A percentile compares a stretch with the other conserved stretches of the same genome.
These are phyloP conservation scores for Lotus japonicus DNA, from an alignment of 306 rosid species.

Conservation along the genomic window DNA sequence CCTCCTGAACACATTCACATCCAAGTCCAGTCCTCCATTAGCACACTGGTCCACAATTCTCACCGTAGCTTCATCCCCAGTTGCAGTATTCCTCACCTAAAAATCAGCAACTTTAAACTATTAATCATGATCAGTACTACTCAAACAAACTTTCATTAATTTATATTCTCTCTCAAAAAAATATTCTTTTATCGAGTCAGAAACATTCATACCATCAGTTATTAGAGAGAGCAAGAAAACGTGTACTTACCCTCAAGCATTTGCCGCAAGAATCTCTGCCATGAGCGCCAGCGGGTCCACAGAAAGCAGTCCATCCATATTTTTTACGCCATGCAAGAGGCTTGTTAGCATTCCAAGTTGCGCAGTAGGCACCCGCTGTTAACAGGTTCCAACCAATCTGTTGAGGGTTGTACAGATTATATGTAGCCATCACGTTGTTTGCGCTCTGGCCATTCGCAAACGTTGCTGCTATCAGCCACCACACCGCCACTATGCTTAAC, in stretches of 20 bases:
- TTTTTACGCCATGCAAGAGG: constrained; percentile 46
- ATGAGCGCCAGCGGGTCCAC: constrained; percentile 26
- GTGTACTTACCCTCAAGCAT: constrained; percentile 29
- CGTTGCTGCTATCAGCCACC: not conserved
- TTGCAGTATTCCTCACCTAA: constrained; percentile 33
- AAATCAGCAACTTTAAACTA: not conserved
- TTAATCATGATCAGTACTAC: too few relatives aligned
- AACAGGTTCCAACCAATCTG: constrained; percentile 34
- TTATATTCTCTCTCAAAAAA: too few relatives aligned
- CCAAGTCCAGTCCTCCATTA: constrained; percentile 58
- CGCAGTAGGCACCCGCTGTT: constrained; percentile 41
- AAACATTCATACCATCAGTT: too few relatives aligned
- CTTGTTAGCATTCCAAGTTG: constrained; percentile 65
- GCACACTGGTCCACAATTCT: constrained; percentile 59
- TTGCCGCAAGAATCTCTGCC: constrained; percentile 27
- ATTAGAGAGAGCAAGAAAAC: too few relatives aligned
- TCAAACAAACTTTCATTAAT: too few relatives aligned
- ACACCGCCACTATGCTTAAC: not conserved
- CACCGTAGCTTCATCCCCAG: constrained; percentile 31
- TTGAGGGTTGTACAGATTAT: constrained; percentile 52
- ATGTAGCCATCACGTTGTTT: constrained; percentile 52
- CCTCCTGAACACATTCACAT: constrained; percentile 32
- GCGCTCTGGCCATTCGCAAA: constrained; percentile 26
- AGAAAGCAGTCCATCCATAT: constrained; percentile 63
- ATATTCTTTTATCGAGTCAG: too few relatives aligned